Evolutionary conservation across 2,329 filamentous ascomycete species (phyloP).

Genomic region (Aureobasidium lini): DNA sequence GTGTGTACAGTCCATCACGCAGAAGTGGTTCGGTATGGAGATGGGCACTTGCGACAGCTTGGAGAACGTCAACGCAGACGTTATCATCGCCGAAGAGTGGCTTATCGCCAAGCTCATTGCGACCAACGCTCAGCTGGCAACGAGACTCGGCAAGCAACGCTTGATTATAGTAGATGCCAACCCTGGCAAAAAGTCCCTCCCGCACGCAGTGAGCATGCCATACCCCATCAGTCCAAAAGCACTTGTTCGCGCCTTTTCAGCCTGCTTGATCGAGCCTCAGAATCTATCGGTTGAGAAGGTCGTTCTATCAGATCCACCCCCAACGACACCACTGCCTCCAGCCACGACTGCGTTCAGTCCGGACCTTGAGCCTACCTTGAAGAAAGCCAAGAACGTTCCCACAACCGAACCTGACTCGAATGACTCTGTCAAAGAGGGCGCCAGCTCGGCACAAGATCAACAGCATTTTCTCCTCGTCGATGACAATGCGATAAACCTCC

Average conservation of each 20-base stretch:
- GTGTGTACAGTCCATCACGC: background rate
- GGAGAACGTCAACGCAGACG: background rate
- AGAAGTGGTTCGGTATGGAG: background rate
- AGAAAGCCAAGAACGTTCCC: background rate
- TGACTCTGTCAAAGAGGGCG: no score
- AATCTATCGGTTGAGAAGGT: no score
- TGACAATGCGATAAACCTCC: conserved; percentile 11
- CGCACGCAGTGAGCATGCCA: no score
- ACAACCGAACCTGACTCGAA: background rate
- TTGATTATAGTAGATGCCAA: background rate
- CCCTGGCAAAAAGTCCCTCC: background rate
- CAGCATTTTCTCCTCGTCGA: conserved; percentile 12
- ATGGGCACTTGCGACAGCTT: background rate
- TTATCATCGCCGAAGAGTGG: background rate
- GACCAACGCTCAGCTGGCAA: background rate
- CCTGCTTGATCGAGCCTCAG: background rate
- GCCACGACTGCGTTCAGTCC: no score
- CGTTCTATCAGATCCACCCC: no score
- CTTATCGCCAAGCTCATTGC: background rate
- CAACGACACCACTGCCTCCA: background rate
- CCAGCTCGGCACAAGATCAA: background rate
- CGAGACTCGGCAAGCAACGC: background rate
- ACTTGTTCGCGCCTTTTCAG: background rate
- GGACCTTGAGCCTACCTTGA: background rate
- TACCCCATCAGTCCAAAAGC: background rate